Evolutionary conservation across 2,329 filamentous ascomycete species (phyloP), one percentile per base, ranked within the genome.

Genomic region (Scedosporium apiospermum): DNA sequence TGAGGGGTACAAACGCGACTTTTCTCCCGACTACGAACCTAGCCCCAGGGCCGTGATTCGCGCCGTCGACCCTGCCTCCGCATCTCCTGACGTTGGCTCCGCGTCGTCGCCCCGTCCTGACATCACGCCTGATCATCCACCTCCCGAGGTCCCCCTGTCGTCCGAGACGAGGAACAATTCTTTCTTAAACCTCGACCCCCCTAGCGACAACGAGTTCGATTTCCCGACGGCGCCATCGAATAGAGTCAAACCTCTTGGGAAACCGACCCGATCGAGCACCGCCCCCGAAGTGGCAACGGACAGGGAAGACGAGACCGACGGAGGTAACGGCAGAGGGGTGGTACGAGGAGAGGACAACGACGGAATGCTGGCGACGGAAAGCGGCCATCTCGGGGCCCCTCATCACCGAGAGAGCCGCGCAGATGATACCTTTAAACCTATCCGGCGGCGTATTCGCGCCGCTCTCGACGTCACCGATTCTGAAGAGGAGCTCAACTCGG

Each of bases 1-100:
- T 58, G 63, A 72, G 67, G 66, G 75, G 21, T 78, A 75, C 60
- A 74, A 79, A 44, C 79, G 85, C 65, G 85, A 87, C 2, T 91
- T 92, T 70, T 91, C 89, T 18, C 87, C 88, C 12, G 87, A 88
- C 61, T 92, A 92, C 72, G 87, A 88, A 57, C 88, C 88, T 12
- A 86, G 87, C 65, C 84, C 85, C 46, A 88, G 84, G 71, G 87
- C 89, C 30, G 86, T 84, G n/a, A 89, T 91, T 49, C 83, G 87
- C 62, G 76, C 82, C n/a, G 84, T 90, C 42, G 78, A 80, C 62
- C 75, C 79, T 4, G 78, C 77, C 44, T 77, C 78, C 9, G 72
- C 73, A 14, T 67, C 66, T 51, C 65, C 64, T 7, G 62, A 67
- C 66, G 69, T 57, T 65, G 69, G 41, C 58, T 62, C 46, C 41